Evolutionary conservation across 257 asterid species (phyloP), one percentile per base, ranked within the genome.

Genomic region (Thymus mandschuricus): DNA sequence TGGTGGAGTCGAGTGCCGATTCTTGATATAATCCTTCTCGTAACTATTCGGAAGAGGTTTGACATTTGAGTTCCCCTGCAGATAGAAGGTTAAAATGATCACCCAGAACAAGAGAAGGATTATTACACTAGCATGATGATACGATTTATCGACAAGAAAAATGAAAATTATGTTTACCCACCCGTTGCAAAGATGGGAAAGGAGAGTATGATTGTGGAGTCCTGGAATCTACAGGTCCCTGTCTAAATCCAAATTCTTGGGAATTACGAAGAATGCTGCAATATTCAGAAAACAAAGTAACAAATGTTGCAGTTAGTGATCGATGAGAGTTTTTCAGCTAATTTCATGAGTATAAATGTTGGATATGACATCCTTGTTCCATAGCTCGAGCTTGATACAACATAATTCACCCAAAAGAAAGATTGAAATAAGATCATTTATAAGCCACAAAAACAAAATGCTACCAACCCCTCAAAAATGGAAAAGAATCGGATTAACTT

Each of bases 61-160:
- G 40, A 68, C 75, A 64, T 66, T 75, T 34, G 79, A 71, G 74
- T 45, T 78, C 52, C 76, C 92, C 94, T 89, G 92, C 77, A 81
- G 58, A 46, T 30, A 75, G 6, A 64, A 72, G 48, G 66, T 10
- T 44, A 33, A 69, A 15, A 46, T 60, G 43, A 30, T 33, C 68
- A 70, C 49, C 46, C 66, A 74, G 62, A 60, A 44, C 33, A 55
- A 48, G 9, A 1, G 48, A 60, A 56, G 51, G n/a, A 75, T 38
- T 38, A 38, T 38, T 64, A 40, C 50, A 46, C 66, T 60, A 43
- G 21, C 58, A 49, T n/a, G 54, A 34, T 30, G 50, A 60, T 58
- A 64, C 21, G 21, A 41, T 65, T 21, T 13, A 59, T 50, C 38
- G 29, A 10, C 66, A 67, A 28, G 30, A 65, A 52, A 63, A 73